Evolutionary conservation across 495 filamentous ascomycete species (phyloP), one percentile per base, ranked within the genome.

Genomic region (Wilcoxina mikolae): DNA sequence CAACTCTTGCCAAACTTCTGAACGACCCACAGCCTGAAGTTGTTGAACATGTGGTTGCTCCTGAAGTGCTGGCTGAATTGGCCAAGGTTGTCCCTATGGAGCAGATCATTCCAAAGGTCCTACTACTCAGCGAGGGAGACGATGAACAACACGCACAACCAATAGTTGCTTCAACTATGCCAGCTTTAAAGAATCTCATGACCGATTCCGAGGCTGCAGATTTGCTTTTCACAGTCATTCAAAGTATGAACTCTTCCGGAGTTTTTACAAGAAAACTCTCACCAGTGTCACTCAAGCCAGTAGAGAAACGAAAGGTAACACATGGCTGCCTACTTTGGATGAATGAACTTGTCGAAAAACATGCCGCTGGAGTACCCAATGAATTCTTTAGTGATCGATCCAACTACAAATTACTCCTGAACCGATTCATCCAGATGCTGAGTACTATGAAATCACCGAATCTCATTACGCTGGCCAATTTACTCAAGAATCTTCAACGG

Each of bases 41-140:
- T n/a, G 64, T 66, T 12, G 64, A 66, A n/a, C 62, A 66, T 53
- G 50, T 66, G n/a, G 56, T 66, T 43, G 63, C 64, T 7, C 64
- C 64, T 7, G 64, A 66, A 53, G 64, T 66, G 17, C 51, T 66
- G 26, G 55, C 47, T 24, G 57, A 60, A 54, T 46, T 66, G 4
- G 54, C 58, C 11, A 66, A 66, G 38, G 54, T 66, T 33, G 64
- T 66, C 10, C 64, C 64, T 7, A 57, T 66, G 63, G 64, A 66
- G 26, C 63, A 66, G 38, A 66, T 66, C 52, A 54, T 66, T 42
- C 59, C 64, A 10, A 66, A 66, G 28, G 64, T 66, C 2, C 28
- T 66, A 23, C 52, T 66, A 18, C 59, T 65, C 1, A 56, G 54
- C 38, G 63, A 66, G 52, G 61, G 64, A 18, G 64, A 65, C 43